Conservation (phyloP, 2,329 filamentous ascomycete genomes). For the Fonsecaea pugnacius region DNA sequence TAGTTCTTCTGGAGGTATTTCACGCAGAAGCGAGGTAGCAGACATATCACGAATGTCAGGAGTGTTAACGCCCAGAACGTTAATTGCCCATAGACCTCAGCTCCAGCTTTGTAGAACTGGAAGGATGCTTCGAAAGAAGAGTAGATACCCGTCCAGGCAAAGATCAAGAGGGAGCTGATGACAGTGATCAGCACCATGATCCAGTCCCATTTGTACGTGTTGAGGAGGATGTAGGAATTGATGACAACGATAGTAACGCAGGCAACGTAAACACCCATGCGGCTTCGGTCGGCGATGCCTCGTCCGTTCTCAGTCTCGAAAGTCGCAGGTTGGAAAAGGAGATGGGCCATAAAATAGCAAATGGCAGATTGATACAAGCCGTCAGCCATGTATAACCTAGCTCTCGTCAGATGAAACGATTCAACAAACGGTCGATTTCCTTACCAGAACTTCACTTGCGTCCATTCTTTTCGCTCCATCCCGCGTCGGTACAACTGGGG, state of each 20-base stretch:
- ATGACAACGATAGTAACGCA: conserved; percentile 84
- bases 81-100: conserved; percentile 77
- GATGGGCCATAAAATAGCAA: conserved; percentile 89
- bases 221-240: conserved; percentile 93
- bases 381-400: conserved; percentile 88
- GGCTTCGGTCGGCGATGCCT: conserved; percentile 75
- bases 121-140: conserved; percentile 62
- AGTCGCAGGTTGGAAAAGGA: conserved; percentile 71
- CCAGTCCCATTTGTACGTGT: conserved; percentile 99
- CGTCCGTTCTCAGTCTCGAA: conserved; percentile 75
- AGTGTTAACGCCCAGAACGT: conserved; percentile 86
- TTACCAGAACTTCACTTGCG: conserved; percentile 93
- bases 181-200: conserved; percentile 80
- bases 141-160: conserved; percentile 95
- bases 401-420: conserved; percentile 21
- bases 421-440: conserved; percentile 37
- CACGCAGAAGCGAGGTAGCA: conserved; percentile 83
- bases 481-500: conserved; percentile 93
- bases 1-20: conserved; percentile 94
- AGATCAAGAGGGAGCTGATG: conserved; percentile 84
- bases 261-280: conserved; percentile 85
- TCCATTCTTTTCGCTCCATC: conserved; percentile 97
- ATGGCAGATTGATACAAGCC: conserved; percentile 94
- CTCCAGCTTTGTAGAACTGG: conserved; percentile 76
- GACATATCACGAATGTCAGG: conserved; percentile 76